Evolutionary conservation across 495 filamentous ascomycete genomes (phyloP).

Genomic region (Massariosphaeria phaeospora): DNA sequence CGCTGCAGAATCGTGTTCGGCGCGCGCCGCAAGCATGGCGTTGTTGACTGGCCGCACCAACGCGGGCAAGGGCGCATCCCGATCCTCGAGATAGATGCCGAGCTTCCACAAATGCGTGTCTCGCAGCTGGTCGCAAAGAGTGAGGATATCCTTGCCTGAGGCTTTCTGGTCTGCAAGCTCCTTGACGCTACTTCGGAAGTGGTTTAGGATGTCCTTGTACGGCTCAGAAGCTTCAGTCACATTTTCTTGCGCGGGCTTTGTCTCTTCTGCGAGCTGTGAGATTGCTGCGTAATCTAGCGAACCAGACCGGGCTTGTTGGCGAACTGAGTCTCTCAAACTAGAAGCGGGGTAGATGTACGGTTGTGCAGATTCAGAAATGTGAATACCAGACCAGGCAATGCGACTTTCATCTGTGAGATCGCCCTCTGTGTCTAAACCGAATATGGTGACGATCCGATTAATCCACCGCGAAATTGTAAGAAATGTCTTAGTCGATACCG

Average conservation of each 20-base stretch:
- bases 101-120: slow-evolving; percentile 73
- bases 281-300: slow-evolving; percentile 13
- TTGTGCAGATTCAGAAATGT: slow-evolving; percentile 50
- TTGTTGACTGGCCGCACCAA: slow-evolving; percentile 76
- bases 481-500: slow-evolving; percentile 33
- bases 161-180: slow-evolving; percentile 32
- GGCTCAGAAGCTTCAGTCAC: slow-evolving; percentile 22
- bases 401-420: slow-evolving; percentile 51
- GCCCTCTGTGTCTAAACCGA: slow-evolving; percentile 71
- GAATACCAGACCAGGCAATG: slow-evolving; percentile 82
- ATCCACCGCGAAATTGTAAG: slow-evolving; percentile 66
- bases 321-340: slow-evolving; percentile 38
- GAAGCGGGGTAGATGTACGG: slow-evolving; percentile 36
- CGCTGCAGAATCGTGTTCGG: slow-evolving; percentile 60
- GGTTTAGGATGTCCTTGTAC: slow-evolving; percentile 36
- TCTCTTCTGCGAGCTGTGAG: slow-evolving; percentile 20
- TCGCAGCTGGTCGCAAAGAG: slow-evolving; percentile 65
- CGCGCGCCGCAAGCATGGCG: slow-evolving; percentile 65
- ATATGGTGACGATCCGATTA: slow-evolving; percentile 74
- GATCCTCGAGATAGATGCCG: slow-evolving; percentile 84
- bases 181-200: slow-evolving; percentile 37
- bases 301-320: slow-evolving; percentile 35
- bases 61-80: slow-evolving; percentile 63
- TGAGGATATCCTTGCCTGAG: slow-evolving; percentile 37
- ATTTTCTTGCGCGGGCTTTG: slow-evolving; percentile 19